A percentile compares a stretch with the other conserved stretches of the same genome.
Evolutionary conservation across 495 filamentous ascomycete genomes (phyloP).

Genomic region (Polyplosphaeria fusca): DNA sequence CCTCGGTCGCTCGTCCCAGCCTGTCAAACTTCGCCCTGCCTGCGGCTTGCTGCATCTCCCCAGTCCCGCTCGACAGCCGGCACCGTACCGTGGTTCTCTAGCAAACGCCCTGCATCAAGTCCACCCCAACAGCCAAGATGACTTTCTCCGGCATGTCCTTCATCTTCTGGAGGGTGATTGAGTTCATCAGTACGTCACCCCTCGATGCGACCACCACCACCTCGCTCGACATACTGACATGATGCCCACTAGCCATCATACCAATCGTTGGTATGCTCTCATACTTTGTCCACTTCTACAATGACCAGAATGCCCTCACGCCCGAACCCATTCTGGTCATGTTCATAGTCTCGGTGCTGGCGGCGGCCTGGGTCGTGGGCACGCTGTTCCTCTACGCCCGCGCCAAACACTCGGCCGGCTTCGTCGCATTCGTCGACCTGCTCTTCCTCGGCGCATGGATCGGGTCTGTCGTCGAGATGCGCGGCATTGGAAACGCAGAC

Average conservation of each 20-base stretch:
- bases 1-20: not conserved
- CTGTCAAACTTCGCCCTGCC: not conserved
- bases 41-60: not conserved
- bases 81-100: constrained; percentile 1
- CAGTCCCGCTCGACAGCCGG: constrained; percentile 5
- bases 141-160: constrained; percentile 65
- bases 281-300: constrained; percentile 77
- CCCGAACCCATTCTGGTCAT: constrained; percentile 79
- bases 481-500: constrained; percentile 63
- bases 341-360: constrained; percentile 85
- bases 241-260: constrained; percentile 43
- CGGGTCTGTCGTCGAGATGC: constrained; percentile 70
- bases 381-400: constrained; percentile 79
- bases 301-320: constrained; percentile 66
- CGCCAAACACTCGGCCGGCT: constrained; percentile 64
- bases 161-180: constrained; percentile 74
- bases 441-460: constrained; percentile 80
- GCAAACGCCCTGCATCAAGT: constrained; percentile 1
- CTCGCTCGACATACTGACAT: constrained; percentile 83
- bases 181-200: constrained; percentile 84
- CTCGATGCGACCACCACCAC: too few species aligned
- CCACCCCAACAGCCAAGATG: constrained; percentile 26
- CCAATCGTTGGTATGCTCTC: constrained; percentile 85
- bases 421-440: constrained; percentile 77
- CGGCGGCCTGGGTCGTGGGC: constrained; percentile 71